Base-by-base conservation (phyloP, 768 basidiomycete species). In the Trichaptum fuscoviolaceum region DNA sequence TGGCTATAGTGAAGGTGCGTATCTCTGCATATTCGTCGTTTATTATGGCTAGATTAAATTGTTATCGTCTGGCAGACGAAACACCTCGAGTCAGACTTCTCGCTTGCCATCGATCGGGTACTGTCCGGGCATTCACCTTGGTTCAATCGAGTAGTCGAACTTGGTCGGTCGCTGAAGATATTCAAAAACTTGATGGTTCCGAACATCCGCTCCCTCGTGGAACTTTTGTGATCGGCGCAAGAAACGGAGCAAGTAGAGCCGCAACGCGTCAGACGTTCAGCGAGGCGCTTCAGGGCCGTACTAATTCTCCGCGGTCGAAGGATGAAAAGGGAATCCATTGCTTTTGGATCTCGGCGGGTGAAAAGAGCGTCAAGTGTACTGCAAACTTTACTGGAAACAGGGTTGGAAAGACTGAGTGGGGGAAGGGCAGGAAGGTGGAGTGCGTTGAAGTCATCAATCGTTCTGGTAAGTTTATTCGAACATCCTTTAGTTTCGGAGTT, bases 341-440 rank as follows among this genome's bases (percentile, higher is more conserved):
- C 68, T 72, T 85, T 35, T 82, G 82, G 80, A 77, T 92, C 0
- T 77, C 81, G 1, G 83, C 84, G 15, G 87, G 88, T 23, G 74
- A 76, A 10, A 89, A 85, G 70, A 86, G 87, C 64, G 88, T 84
- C 1, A 80, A 86, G 67, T 82, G 80, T 63, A 79, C 81, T 60
- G 75, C 82, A 4, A 83, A 89, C 70, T 79, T 92, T 42, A 85
- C 80, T 60, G 92, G 92, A 2, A 85, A 91, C 17, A 80, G 84
- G 59, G 75, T 93, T 23, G 85, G 82, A 4, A 91, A 85, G 73
- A 83, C 80, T 1, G 90, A 93, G 23, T 88, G 91, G 86, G 78
- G 79, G 23, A 87, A 85, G 70, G 71, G 74, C 17, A 88, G 87
- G 9, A 74, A 74, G 7, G 83, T 88, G 12, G 77, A 82, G 27